Evolutionary conservation across 176 grass and related monocot species (phyloP), one percentile per base, ranked within the genome.

Genomic region (Avena eriantha): DNA sequence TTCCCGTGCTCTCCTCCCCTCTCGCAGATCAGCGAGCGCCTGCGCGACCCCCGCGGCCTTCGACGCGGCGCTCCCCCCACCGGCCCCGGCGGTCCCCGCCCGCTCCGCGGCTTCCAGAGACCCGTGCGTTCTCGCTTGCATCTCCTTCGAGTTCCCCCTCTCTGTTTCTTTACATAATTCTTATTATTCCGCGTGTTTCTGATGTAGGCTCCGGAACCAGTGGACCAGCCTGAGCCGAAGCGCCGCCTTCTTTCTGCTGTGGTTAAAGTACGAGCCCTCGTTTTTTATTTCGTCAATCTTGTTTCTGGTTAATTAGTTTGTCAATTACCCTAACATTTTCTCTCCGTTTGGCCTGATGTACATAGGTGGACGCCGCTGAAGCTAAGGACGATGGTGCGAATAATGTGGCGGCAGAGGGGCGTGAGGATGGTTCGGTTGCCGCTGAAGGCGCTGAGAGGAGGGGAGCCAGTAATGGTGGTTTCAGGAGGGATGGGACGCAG

Each of bases 1-100:
- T 14, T 0, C 51, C 48, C 85, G 43, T 53, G 35, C 83, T 60
- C 26, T 63, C 34, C 85, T 87, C 36, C 55, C 33, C 23, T 22
- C 1, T 2, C 45, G 77, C 90, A 96, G 97, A 99, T 99, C 87
- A 96, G 84, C 24, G 97, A 99, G 85, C 88, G 97, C 69, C 92
- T 99, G 14, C 87, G 93, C 53, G 97, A 96, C 83, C 94, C 97
- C 48, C 91, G 92, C 47, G 97, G 97, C 46, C 79, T 96, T 60
- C 97, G 97, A 23, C 94, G 94, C 22, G 90, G 87, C 31, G 86
- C 61, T 19, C 70, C 73, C 3, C 57, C 68, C 3, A 41, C 85
- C 7, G 84, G 73, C 15, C 23, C 78, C 2, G 88, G 77, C 21
- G 90, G 76, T 0, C 63, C 82, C 21, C 95, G 92, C 59, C 88